Percentiles rank a stretch among this genome's conserved stretches.
phyloP scores from a whole-genome alignment of 768 basidiomycete species.

The Neoboletus brunneissimus region DNA sequence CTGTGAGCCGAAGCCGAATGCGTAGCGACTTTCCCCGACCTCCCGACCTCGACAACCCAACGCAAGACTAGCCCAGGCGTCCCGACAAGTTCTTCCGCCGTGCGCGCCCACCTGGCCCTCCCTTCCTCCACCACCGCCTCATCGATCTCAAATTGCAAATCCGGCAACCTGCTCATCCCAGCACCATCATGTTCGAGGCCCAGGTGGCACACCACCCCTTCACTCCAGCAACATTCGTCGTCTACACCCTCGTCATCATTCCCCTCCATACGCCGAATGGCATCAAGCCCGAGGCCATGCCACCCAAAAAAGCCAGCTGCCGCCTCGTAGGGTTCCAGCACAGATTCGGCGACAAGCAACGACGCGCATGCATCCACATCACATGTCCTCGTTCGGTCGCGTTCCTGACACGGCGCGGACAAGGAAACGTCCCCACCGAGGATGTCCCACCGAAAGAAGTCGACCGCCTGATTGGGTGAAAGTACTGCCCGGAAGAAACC shows the following conservation, averaged over 20 bases:
- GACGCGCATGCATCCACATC: not conserved
- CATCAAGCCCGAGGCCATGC: conserved; percentile 22
- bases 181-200: not conserved
- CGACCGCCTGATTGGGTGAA: conserved; percentile 17
- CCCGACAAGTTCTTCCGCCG: conserved; percentile 23
- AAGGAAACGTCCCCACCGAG: conserved; percentile 1
- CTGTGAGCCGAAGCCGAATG: not conserved
- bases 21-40: not conserved
- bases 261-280: not conserved
- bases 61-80: conserved; percentile 11
- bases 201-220: not conserved
- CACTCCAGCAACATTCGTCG: not conserved
- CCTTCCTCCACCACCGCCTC: conserved; percentile 27
- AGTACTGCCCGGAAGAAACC: conserved; percentile 26
- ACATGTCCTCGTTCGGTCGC: not conserved
- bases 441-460: conserved; percentile 28
- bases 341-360: conserved; percentile 19
- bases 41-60: not conserved
- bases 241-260: not conserved
- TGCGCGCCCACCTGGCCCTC: conserved; percentile 17
- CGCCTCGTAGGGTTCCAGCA: conserved; percentile 26
- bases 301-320: conserved; percentile 30
- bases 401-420: not conserved
- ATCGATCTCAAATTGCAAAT: conserved; percentile 14
- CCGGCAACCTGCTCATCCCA: not conserved